Base-by-base conservation (phyloP, 2,329 filamentous ascomycete species). In the Xylariomycetidae sp. region DNA sequence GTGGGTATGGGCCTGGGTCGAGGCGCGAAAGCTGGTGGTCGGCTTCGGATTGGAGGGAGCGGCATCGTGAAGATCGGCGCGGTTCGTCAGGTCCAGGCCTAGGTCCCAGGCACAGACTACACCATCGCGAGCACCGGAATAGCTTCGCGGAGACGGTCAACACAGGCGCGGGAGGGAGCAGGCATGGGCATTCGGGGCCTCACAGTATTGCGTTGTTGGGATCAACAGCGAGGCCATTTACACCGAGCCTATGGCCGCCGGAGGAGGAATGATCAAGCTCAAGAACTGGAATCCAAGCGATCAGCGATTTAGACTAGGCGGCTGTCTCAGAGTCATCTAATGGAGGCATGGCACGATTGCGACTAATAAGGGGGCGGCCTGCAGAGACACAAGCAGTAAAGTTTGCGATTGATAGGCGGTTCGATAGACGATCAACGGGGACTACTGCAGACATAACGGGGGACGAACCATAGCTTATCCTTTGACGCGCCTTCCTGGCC, bases 71-170 rank as follows among this genome's bases (percentile, higher is more conserved):
- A 9, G 57, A 41, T 43, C 52, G 37, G 45, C 41, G 28, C 22
- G 35, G 46, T 44, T 35, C 39, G 44, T 35, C 43, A 85, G 68
- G 56, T 87, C 74, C 53, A 85, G 76, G 52, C 86, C 76, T 33
- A 95, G 68, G 60, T 96, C 82, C 92, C 92, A 98, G 40, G 90
- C 87, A 65, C 92, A 98, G 47, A 98, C 82, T 31, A 92, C 84
- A 49, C 92, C 92, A 62, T 98, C 92, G 56, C 92, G 82, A 39
- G 92, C 92, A 46, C 87, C 92, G 28, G 92, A 95, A 65, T 96
- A 98, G 52, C 89, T 95, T 39, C 38, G 42, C 37, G 27, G 42
- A 35, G 33, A 47, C 25, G 47, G 42, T 41, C 7, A 29, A 35
- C 24, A 16, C 35, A 24, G 17, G 23, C 17, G 19, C 4, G 31